Conservation (phyloP, 202 grass and related monocot genomes). For the Saccharum hybrid region DNA sequence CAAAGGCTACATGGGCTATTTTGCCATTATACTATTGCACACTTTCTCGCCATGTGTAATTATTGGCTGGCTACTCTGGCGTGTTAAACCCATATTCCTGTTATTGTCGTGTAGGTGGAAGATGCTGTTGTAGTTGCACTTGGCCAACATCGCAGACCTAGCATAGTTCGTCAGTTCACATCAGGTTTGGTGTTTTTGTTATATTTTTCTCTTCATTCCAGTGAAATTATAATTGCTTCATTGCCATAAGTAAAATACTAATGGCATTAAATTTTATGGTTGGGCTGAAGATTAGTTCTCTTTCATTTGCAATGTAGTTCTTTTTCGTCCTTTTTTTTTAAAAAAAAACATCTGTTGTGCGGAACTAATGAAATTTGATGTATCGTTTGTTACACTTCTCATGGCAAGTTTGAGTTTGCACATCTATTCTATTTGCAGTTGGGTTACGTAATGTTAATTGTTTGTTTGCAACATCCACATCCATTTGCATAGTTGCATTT, state of each 20-base stretch:
- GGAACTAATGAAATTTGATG: background rate
- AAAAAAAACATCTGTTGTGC: background rate
- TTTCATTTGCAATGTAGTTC: background rate
- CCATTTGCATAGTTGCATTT: slow-evolving; percentile 19
- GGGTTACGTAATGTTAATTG: background rate
- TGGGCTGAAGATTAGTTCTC: background rate
- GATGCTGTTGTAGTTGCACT: slow-evolving; percentile 96
- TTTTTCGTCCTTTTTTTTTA: background rate
- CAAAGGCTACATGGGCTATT: slow-evolving; percentile 23
- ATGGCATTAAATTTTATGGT: background rate
- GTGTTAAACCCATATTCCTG: slow-evolving; percentile 25
- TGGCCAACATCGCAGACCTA: slow-evolving; percentile 81
- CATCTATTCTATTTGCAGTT: slow-evolving; percentile 2
- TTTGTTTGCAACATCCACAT: slow-evolving; percentile 35
- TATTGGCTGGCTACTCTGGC: slow-evolving; percentile 31
- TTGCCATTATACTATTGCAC: slow-evolving; percentile 24
- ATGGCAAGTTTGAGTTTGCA: slow-evolving; percentile 13
- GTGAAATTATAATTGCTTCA: slow-evolving; percentile 16
- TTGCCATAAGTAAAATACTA: slow-evolving; percentile 26
- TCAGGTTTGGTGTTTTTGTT: slow-evolving; percentile 68
- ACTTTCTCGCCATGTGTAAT: slow-evolving; percentile 33
- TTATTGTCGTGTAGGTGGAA: slow-evolving; percentile 75
- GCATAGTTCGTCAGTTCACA: slow-evolving; percentile 86
- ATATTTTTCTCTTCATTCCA: slow-evolving; percentile 26
- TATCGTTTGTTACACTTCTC: background rate